phyloP scores from a whole-genome alignment of 1,139 yeast genomes.

The Kluyveromyces marxianus region DNA sequence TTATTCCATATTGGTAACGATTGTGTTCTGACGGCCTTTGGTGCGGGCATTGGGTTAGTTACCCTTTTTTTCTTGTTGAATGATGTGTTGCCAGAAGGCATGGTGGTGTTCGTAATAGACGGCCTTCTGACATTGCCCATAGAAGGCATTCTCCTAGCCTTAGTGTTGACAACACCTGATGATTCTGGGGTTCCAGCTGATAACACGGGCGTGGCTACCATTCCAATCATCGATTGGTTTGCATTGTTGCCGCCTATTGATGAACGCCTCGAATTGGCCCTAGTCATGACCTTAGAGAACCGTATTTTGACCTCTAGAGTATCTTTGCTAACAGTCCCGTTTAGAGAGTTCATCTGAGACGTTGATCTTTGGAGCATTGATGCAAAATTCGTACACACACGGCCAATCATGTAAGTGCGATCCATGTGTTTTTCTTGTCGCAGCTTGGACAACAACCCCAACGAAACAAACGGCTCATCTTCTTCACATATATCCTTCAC shows the following conservation, averaged over 20 bases:
- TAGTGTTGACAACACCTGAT: neutral
- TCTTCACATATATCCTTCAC: constrained; percentile 67
- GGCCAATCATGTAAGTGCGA: constrained; percentile 44
- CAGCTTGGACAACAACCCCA: constrained; percentile 52
- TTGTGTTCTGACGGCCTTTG: constrained; percentile 58
- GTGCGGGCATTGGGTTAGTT: constrained; percentile 34
- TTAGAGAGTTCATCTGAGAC: constrained; percentile 1
- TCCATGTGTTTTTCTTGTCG: constrained; percentile 10
- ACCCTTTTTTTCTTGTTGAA: constrained; percentile 16
- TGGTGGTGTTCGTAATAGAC: neutral
- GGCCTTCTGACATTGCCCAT: constrained; percentile 3
- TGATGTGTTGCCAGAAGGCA: neutral
- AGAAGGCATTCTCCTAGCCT: constrained; percentile 6
- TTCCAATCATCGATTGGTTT: neutral
- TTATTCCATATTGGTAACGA: constrained; percentile 52
- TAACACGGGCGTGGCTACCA: neutral
- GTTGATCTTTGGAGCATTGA: constrained; percentile 43
- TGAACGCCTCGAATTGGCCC: constrained; percentile 10
- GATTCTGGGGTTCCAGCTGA: neutral
- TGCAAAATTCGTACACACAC: constrained; percentile 63
- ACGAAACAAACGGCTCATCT: constrained; percentile 71
- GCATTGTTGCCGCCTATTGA: constrained; percentile 6
- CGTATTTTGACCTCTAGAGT: constrained; percentile 61
- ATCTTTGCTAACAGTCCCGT: constrained; percentile 26
- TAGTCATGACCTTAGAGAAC: constrained; percentile 36